A percentile compares a stretch with the other conserved stretches of the same genome.
Conservation (phyloP, 1,139 yeast genomes). For the Saccharomyces hybrid region DNA sequence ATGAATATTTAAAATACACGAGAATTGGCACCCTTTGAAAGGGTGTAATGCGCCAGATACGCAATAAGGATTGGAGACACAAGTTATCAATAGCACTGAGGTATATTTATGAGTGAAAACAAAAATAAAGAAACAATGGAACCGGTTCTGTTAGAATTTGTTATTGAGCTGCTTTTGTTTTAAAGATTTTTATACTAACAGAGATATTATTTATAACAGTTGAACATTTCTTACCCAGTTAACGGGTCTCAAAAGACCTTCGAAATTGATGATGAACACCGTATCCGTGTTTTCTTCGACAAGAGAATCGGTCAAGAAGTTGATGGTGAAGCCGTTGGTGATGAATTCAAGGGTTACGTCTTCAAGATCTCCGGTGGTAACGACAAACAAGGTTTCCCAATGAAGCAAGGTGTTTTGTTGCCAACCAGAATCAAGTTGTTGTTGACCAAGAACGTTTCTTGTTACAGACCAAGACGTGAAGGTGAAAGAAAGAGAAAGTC, state of each 20-base stretch:
- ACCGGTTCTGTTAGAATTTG: background rate
- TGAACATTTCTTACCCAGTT: constrained; percentile 99
- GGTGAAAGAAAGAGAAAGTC: constrained; percentile 99
- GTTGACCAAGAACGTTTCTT: constrained; percentile 89
- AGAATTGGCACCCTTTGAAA: too few relatives aligned
- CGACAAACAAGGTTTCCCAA: constrained; percentile 99
- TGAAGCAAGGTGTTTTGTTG: constrained; percentile 99
- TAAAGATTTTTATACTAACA: constrained; percentile 10
- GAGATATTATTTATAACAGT: constrained; percentile 38
- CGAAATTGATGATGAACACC: constrained; percentile 98
- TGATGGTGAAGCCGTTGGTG: constrained; percentile 96
- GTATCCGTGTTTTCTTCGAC: constrained; percentile 96
- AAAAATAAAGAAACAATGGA: background rate
- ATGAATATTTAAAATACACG: too few relatives aligned
- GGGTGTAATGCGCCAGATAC: too few relatives aligned
- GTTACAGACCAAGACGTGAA: constrained; percentile 99
- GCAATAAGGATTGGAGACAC: too few relatives aligned
- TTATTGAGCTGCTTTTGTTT: background rate
- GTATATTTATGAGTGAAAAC: too few relatives aligned
- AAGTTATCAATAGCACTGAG: too few relatives aligned
- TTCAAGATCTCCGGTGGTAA: constrained; percentile 99
- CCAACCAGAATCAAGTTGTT: constrained; percentile 98
- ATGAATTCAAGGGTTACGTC: constrained; percentile 98
- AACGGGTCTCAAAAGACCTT: constrained; percentile 98
- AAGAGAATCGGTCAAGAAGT: constrained; percentile 99